Conservation (phyloP, 768 basidiomycete genomes). For the Leccinum longicurvipes region DNA sequence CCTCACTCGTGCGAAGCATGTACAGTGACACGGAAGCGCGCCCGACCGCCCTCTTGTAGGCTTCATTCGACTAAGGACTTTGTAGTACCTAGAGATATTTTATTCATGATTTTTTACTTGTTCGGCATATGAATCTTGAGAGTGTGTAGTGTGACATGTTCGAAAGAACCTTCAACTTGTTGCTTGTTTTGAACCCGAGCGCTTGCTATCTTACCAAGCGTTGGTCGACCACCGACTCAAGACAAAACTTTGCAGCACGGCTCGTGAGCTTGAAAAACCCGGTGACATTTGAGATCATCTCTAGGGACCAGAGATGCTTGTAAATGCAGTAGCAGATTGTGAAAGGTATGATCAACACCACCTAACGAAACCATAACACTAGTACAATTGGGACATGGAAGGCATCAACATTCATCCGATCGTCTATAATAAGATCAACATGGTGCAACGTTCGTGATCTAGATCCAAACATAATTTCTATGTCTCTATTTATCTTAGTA, state of each 20-base stretch:
- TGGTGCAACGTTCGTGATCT: background rate
- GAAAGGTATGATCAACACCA: background rate
- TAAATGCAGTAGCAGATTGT: background rate
- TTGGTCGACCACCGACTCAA: background rate
- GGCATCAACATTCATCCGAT: background rate
- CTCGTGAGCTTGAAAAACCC: background rate
- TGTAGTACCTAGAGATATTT: too few relatives aligned
- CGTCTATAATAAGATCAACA: background rate
- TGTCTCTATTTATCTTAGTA: background rate
- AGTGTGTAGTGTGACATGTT: too few relatives aligned
- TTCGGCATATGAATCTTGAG: too few relatives aligned
- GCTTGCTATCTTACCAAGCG: too few relatives aligned
- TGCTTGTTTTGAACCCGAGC: too few relatives aligned
- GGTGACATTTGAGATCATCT: background rate
- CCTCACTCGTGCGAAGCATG: too few relatives aligned
- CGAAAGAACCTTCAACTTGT: too few relatives aligned
- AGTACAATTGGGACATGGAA: constrained; percentile 1
- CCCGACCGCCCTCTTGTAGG: too few relatives aligned
- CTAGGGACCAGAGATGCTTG: background rate
- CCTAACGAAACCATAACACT: background rate
- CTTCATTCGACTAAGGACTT: too few relatives aligned
- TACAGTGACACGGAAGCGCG: too few relatives aligned
- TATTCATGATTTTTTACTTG: too few relatives aligned
- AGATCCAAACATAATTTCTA: background rate
- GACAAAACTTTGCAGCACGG: background rate